Percentiles rank a stretch among this genome's conserved stretches.
Conservation (phyloP, 306 rosid species). For the Sechiopsis laciniata region DNA sequence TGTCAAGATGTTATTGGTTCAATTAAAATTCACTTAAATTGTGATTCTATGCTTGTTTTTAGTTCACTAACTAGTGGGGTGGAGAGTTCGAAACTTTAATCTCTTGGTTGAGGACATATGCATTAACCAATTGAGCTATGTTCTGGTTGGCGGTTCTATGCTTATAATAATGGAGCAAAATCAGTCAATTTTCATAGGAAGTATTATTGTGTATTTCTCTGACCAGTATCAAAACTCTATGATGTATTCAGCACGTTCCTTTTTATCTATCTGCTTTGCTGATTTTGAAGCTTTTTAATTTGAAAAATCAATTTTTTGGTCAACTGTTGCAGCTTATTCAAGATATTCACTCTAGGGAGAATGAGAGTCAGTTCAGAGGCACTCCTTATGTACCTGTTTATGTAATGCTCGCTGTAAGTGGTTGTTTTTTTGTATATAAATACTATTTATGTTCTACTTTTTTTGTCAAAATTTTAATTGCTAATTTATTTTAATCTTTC, state of each 20-base stretch:
- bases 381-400: slow-evolving; percentile 78
- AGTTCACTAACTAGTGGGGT: too few relatives aligned
- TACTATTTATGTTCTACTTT: not conserved
- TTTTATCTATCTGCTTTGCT: not conserved
- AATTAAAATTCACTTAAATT: not conserved
- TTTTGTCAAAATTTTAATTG: slow-evolving; percentile 15
- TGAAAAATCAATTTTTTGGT: slow-evolving; percentile 28
- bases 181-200: not conserved
- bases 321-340: slow-evolving; percentile 65
- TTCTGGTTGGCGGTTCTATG: too few relatives aligned
- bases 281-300: slow-evolving; percentile 20
- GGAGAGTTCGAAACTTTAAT: too few relatives aligned
- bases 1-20: not conserved
- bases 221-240: not conserved
- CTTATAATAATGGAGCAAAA: too few relatives aligned
- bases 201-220: not conserved
- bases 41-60: not conserved
- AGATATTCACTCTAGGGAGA: slow-evolving; percentile 59
- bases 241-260: slow-evolving; percentile 12
- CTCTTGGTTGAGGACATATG: too few relatives aligned
- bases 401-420: slow-evolving; percentile 65
- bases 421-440: slow-evolving; percentile 21
- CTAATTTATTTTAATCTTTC: slow-evolving; percentile 28
- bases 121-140: too few relatives aligned
- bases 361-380: slow-evolving; percentile 52